phyloP scores from a whole-genome alignment of 306 rosid species.

The Acacia confusa region DNA sequence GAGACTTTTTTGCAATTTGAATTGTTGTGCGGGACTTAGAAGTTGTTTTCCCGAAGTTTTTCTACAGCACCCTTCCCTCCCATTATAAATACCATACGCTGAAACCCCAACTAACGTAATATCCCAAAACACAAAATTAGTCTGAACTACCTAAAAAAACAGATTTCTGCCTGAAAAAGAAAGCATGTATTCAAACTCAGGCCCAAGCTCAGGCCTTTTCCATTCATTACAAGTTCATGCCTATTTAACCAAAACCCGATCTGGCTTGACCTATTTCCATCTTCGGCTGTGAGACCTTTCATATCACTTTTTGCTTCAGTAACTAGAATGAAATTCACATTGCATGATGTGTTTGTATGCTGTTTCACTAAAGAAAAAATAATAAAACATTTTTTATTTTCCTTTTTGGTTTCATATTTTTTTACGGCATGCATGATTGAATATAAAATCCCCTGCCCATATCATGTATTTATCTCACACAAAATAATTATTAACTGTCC shows the following conservation, averaged over 20 bases:
- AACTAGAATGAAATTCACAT: not conserved
- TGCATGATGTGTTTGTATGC: not conserved
- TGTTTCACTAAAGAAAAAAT: not conserved
- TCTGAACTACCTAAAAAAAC: not conserved
- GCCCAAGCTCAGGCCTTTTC: too few species aligned
- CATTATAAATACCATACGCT: constrained; percentile 10
- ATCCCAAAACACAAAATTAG: not conserved
- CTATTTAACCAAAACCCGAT: too few species aligned
- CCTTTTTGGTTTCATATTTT: not conserved
- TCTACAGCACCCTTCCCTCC: not conserved
- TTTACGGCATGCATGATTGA: not conserved
- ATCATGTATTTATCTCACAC: not conserved
- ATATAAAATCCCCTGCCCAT: not conserved
- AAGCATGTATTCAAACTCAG: too few species aligned
- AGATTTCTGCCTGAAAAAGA: too few species aligned
- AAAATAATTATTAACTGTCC: not conserved
- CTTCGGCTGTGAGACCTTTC: too few species aligned
- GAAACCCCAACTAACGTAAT: not conserved
- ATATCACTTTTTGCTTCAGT: not conserved
- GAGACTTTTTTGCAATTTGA: not conserved
- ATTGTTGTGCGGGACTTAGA: not conserved
- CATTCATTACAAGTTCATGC: too few species aligned
- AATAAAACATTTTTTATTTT: not conserved
- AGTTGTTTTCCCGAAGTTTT: not conserved
- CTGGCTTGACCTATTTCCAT: too few species aligned